Percentiles rank a stretch among this genome's conserved stretches.
Evolutionary conservation across 163 green algal species (phyloP).

Genomic region (Chlorella variabilis): DNA sequence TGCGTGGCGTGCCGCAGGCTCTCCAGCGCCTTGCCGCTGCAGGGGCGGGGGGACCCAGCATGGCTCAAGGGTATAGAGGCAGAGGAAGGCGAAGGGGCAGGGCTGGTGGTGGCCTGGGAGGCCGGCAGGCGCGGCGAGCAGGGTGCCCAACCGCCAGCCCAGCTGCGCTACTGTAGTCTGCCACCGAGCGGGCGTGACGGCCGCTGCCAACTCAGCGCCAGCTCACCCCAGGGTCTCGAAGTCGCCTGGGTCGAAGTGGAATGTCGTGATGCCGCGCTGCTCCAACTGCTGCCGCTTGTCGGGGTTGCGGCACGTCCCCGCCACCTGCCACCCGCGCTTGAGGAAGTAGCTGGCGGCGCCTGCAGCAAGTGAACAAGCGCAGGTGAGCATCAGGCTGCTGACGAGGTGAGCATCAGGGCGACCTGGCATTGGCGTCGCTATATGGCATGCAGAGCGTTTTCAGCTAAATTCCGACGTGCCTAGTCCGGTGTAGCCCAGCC

Average conservation of each 20-base stretch:
- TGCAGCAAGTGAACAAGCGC: too few species aligned
- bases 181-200: too few species aligned
- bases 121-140: too few species aligned
- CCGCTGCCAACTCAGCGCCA: too few species aligned
- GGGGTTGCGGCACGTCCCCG: slow-evolving; percentile 40
- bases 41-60: background rate
- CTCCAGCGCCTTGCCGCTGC: slow-evolving; percentile 22
- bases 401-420: too few species aligned
- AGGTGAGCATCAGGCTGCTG: too few species aligned
- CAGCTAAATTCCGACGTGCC: background rate
- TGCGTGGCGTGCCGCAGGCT: slow-evolving; percentile 45
- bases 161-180: too few species aligned
- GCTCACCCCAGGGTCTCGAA: slow-evolving; percentile 35
- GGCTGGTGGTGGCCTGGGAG: too few species aligned
- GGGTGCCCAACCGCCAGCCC: too few species aligned
- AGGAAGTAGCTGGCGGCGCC: slow-evolving; percentile 31
- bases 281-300: slow-evolving; percentile 32
- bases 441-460: too few species aligned
- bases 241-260: slow-evolving; percentile 41
- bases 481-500: slow-evolving; percentile 53
- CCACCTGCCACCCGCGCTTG: slow-evolving; percentile 45
- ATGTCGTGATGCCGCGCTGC: slow-evolving; percentile 13
- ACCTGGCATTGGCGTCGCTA: too few species aligned
- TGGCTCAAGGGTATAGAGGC: background rate
- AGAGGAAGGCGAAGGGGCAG: too few species aligned